These are phyloP conservation scores for Geotrichum klebahnii DNA, from an alignment of 1,139 yeast genomes.

Conservation along the genomic window DNA sequence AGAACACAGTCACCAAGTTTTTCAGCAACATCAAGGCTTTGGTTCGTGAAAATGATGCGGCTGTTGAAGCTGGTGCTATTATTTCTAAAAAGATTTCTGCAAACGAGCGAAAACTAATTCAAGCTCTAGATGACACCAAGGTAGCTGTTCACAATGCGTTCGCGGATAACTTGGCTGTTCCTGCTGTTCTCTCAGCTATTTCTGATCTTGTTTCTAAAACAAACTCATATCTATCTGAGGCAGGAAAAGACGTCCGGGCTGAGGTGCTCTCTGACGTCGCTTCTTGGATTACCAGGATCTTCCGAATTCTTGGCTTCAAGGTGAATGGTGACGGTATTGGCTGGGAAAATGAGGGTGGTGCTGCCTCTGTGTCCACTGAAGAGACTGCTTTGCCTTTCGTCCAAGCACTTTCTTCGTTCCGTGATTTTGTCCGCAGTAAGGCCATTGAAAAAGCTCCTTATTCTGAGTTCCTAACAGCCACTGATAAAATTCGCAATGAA, in stretches of 20 bases:
- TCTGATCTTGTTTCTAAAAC: slow-evolving; percentile 65
- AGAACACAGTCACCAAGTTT: slow-evolving; percentile 70
- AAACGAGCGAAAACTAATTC: slow-evolving; percentile 54
- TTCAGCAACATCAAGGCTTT: slow-evolving; percentile 82
- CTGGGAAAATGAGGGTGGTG: slow-evolving; percentile 52
- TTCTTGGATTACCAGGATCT: slow-evolving; percentile 64
- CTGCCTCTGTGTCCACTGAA: slow-evolving; percentile 46
- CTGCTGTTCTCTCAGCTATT: slow-evolving; percentile 62
- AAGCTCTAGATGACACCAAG: slow-evolving; percentile 53
- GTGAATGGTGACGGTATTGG: slow-evolving; percentile 69
- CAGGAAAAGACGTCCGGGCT: slow-evolving; percentile 52
- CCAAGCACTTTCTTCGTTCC: slow-evolving; percentile 68
- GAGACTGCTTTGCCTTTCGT: slow-evolving; percentile 75
- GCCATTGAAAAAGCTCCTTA: slow-evolving; percentile 65
- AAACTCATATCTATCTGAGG: slow-evolving; percentile 63
- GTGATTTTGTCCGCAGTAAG: slow-evolving; percentile 71
- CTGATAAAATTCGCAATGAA: slow-evolving; percentile 56
- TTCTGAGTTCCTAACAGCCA: slow-evolving; percentile 52
- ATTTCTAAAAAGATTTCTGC: slow-evolving; percentile 53
- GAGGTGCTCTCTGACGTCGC: slow-evolving; percentile 66
- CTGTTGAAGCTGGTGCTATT: slow-evolving; percentile 54
- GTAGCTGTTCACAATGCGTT: slow-evolving; percentile 69
- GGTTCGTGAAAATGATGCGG: slow-evolving; percentile 50
- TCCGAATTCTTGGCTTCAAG: slow-evolving; percentile 71
- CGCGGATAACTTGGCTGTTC: slow-evolving; percentile 82